Conservation (phyloP, 2,329 filamentous ascomycete genomes). For the Aphanocladium album region DNA sequence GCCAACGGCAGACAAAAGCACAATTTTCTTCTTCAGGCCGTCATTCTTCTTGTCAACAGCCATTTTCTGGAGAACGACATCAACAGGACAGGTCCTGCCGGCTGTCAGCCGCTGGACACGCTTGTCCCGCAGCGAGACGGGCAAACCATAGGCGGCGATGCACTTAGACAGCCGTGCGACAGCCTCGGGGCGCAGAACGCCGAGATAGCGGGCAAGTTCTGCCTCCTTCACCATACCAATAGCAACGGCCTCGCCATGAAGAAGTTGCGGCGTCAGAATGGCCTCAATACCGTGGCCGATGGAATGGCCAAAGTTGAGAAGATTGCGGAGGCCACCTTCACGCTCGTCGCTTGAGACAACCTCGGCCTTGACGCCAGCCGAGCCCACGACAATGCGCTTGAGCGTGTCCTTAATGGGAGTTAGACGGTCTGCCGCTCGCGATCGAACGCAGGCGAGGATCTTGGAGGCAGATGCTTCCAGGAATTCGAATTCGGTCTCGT, state of each 20-base stretch:
- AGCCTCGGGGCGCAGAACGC: conserved; percentile 76
- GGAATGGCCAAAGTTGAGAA: conserved; percentile 96
- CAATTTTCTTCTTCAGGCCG: conserved; percentile 90
- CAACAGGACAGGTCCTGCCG: conserved; percentile 81
- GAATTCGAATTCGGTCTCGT: conserved; percentile 77
- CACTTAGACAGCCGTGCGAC: conserved; percentile 89
- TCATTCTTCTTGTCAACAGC: conserved; percentile 98
- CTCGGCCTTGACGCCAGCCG: conserved; percentile 86
- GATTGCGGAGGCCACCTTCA: conserved; percentile 87
- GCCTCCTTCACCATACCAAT: conserved; percentile 99
- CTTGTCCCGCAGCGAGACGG: conserved; percentile 79
- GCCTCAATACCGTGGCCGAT: conserved; percentile 97
- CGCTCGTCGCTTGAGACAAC: conserved; percentile 94
- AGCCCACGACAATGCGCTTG: conserved; percentile 79
- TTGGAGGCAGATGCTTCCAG: conserved; percentile 75
- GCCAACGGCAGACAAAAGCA: conserved; percentile 85
- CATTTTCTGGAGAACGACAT: conserved; percentile 86
- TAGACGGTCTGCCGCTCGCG: conserved; percentile 51
- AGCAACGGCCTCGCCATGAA: conserved; percentile 92
- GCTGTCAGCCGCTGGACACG: conserved; percentile 76
- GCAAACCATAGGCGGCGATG: conserved; percentile 87
- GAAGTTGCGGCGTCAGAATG: conserved; percentile 87
- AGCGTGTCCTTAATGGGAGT: conserved; percentile 64
- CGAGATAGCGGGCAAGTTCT: conserved; percentile 83
- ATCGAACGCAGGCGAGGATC: conserved; percentile 53